Evolutionary conservation across 176 grass and related monocot species (phyloP).

Genomic region (Stipa capillata): DNA sequence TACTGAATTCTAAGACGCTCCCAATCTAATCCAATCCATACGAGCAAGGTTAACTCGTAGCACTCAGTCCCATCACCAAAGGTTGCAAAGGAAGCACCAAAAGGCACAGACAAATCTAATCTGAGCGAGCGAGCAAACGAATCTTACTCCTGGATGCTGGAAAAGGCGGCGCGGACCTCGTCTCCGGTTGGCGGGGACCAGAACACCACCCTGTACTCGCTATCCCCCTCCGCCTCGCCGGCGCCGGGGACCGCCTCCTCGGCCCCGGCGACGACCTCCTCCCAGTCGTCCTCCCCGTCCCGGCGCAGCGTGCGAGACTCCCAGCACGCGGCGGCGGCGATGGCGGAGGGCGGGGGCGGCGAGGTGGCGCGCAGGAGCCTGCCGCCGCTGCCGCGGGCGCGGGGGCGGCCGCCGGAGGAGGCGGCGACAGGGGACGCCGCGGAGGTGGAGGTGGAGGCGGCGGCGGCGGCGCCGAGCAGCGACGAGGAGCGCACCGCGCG

Average conservation of each 20-base stretch:
- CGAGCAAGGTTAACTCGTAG: background rate
- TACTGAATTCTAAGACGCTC: background rate
- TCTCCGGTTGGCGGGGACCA: slow-evolving; percentile 58
- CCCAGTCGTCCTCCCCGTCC: slow-evolving; percentile 50
- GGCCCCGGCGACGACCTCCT: slow-evolving; percentile 38
- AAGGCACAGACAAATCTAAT: background rate
- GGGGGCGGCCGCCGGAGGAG: slow-evolving; percentile 23
- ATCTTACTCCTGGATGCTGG: slow-evolving; percentile 67
- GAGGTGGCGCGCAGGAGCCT: slow-evolving; percentile 30
- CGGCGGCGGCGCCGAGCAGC: background rate
- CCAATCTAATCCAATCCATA: slow-evolving; percentile 7
- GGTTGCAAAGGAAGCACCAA: background rate
- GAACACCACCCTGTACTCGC: slow-evolving; percentile 42
- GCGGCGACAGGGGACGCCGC: slow-evolving; percentile 16
- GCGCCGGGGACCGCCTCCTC: background rate
- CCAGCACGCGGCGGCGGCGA: slow-evolving; percentile 29
- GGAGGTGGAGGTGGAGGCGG: slow-evolving; percentile 15
- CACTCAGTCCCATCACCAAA: background rate
- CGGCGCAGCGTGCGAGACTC: slow-evolving; percentile 24
- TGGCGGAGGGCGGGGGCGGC: slow-evolving; percentile 29
- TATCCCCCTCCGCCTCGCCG: slow-evolving; percentile 1
- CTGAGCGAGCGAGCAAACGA: background rate
- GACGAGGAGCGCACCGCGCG: slow-evolving; percentile 33
- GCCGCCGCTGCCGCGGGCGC: background rate
- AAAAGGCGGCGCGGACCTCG: slow-evolving; percentile 65